Base-by-base conservation (phyloP, 768 basidiomycete species). In the Naganishia onofrii region DNA sequence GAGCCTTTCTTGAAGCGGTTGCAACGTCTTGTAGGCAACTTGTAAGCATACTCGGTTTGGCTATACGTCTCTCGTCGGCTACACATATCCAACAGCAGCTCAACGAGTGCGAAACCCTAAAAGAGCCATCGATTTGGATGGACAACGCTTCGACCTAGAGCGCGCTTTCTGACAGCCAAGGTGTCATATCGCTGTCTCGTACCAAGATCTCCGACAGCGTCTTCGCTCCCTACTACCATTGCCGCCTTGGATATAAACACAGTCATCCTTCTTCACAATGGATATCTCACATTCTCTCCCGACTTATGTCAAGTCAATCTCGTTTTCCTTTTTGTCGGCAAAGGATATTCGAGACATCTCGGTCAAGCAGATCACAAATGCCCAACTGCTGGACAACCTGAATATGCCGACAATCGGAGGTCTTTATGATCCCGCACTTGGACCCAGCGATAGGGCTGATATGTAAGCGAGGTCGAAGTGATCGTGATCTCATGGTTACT, bases 331-430 rank as follows among this genome's bases (percentile, higher is more conserved):
- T 81, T 87, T 99, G 64, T 87, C 90, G 19, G 84, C 91, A 17
- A 86, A 90, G 74, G 94, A 99, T 81, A 85, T 97, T 77, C 87
- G 90, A 54, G 87, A 90, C 69, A 92, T 98, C 77, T 95, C 93
- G n/a, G 95, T 98, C 77, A 94, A 96, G 83, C 92, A 96, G 83
- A 90, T 98, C 72, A 86, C 92, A 66, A 98, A 98, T 80, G 90
- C 93, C 2, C 85, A 90, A 70, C 87, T 99, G 51, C 86, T 98
- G 73, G 93, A 99, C 83, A 92, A 95, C 80, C 83, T 97, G 44
- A 93, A 94, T 80, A 84, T 90, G 74, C 96, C 96, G 2, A 98
- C 91, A 75, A 84, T 86, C 68, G 93, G 92, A 29, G 95, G 93
- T 69, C 84, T 99, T 54, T 99, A 99, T 76, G 96, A 99, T 82